Conservation (phyloP, 441 rosid species). For the Populus hybrid region DNA sequence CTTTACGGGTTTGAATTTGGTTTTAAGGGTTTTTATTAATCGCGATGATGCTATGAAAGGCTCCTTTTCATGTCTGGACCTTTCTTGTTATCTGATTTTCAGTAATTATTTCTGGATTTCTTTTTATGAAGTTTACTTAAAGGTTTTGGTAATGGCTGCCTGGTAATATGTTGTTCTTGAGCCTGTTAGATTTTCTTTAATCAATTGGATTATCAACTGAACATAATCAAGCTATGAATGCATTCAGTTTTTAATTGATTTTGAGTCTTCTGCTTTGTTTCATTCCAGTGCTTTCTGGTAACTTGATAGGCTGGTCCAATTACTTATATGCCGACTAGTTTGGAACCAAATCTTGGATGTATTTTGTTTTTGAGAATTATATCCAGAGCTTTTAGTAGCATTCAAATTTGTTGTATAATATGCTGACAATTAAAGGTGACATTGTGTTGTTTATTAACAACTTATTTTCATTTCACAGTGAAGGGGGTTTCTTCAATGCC, state of each 20-base stretch:
- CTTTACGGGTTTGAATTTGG: background rate
- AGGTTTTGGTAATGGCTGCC: background rate
- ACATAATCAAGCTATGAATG: background rate
- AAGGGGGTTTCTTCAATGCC: constrained; percentile 92
- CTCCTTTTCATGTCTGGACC: background rate
- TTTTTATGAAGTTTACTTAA: background rate
- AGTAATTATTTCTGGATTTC: background rate
- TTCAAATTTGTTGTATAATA: background rate
- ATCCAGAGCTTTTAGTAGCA: background rate
- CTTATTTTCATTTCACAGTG: constrained; percentile 46
- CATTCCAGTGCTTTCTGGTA: background rate
- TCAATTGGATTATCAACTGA: background rate
- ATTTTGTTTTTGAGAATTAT: background rate
- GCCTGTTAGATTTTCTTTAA: background rate
- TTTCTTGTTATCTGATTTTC: background rate
- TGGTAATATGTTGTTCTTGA: background rate
- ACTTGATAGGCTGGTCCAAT: background rate
- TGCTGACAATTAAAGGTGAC: background rate
- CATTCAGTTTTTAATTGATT: background rate
- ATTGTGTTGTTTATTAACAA: background rate
- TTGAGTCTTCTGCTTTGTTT: background rate
- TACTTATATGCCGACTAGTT: background rate
- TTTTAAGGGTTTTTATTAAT: constrained; percentile 9
- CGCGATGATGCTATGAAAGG: background rate
- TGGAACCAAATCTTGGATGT: background rate